Evolutionary conservation across 2,329 filamentous ascomycete species (phyloP), one percentile per base, ranked within the genome.

Genomic region (Exophiala phaeomuriformis): DNA sequence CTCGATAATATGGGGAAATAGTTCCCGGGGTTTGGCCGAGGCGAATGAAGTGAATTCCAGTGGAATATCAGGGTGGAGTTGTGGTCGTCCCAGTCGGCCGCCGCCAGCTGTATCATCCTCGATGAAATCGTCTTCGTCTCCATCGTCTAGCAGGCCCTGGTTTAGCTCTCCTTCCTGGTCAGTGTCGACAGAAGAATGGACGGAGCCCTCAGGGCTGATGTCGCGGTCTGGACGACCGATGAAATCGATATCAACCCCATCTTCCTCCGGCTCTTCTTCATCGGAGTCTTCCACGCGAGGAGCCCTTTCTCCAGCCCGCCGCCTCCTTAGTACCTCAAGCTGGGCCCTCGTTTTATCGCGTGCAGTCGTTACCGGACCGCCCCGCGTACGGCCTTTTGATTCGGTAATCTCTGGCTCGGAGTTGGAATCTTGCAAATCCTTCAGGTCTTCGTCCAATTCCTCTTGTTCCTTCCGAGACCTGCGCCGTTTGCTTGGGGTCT

Each of bases 1-100:
- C 65, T 89, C 85, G 1, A 91, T 75, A 0, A 81, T 84, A 62
- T 84, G 82, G 45, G 79, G 80, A 71, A 91, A 91, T 47, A 90
- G 80, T 37, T 88, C 82, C 59, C 82, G 83, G 0, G 84, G 72
- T 47, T 85, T 85, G 61, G 83, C 83, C 57, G 83, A 81, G 0
- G 81, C 77, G 52, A 85, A 77, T 2, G 76, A 70, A 0, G 83
- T 86, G 66, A 88, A 89, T 61, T 85, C 73, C 1, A 90, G 72
- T 0, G 87, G 87, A 1, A 88, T 80, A 2, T 75, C 74, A 7
- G 74, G 65, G 6, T 75, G 70, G 1, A 78, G 81, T 0, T 79
- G 70, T 1, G 78, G 81, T 0, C 79, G 80, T 1, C 81, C 82
- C 0, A 86, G 67, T 31, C 69, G 66, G 5, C 75, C 78, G 4